Evolutionary conservation across 176 grass and related monocot species (phyloP), one percentile per base, ranked within the genome.

Genomic region (Pharus latifolius): DNA sequence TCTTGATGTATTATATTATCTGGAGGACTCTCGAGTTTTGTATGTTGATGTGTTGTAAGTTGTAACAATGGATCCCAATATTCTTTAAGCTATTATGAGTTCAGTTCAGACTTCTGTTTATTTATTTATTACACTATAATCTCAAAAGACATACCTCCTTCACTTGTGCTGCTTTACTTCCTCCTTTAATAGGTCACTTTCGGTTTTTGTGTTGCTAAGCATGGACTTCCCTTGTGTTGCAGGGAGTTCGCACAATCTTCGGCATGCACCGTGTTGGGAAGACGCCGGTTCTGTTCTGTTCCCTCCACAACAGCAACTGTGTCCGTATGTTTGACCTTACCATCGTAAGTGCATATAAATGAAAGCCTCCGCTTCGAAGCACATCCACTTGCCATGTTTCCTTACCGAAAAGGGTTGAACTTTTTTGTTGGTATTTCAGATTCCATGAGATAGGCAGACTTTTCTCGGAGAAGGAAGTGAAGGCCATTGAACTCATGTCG

Each of bases 211-310:
- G 51, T 47, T 30, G 49, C 49, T 80, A 49, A 49, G n/a, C 18
- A 7, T 34, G 53, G 15, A 27, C 4, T 75, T 75, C 25, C 30
- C 37, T 77, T 68, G 7, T 48, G 18, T 75, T 43, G 30, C 78
- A 90, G 87, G 87, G 63, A 24, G 14, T 90, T 12, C 82, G 75
- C 12, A 64, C 74, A 5, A 49, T 90, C 16, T 82, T 77, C 12
- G 78, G 82, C 20, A 85, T 85, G 78, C 82, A 78, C 16, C 74
- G 83, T 33, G 74, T 68, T 5, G 72, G 80, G 25, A 78, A 56
- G 56, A 82, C 60, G 0, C 78, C 87, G 26, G 18, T 86, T 57
- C 17, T 86, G 17, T 26, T 86, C 1, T 90, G 74, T 50, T 79
- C 78, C 35, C 69, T 74, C 27, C 66, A 68, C 42, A 85, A 76